A percentile compares a stretch with the other conserved stretches of the same genome.
Evolutionary conservation across 257 asterid species (phyloP).

Genomic region (Solanum neorickii): DNA sequence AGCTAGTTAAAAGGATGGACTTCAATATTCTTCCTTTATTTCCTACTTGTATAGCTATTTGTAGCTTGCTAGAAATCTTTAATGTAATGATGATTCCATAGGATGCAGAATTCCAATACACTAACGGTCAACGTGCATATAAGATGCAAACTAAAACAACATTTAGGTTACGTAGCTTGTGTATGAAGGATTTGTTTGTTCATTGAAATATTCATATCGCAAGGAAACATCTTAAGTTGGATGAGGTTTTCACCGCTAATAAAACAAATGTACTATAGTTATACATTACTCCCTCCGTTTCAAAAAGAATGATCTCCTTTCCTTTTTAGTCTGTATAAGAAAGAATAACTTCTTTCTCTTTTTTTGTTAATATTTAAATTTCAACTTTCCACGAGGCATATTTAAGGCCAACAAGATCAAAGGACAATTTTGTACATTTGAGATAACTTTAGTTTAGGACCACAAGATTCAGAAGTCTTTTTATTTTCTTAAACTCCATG

Average conservation of each 20-base stretch:
- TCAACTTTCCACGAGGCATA: too few relatives aligned
- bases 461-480: too few relatives aligned
- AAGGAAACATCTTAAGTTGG: background rate
- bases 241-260: background rate
- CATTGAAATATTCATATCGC: background rate
- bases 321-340: too few relatives aligned
- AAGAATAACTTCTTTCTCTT: too few relatives aligned
- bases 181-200: background rate
- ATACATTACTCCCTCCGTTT: too few relatives aligned
- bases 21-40: background rate
- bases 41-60: background rate
- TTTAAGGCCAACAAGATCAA: too few relatives aligned
- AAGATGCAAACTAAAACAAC: background rate
- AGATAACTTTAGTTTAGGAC: too few relatives aligned
- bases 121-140: background rate
- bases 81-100: background rate
- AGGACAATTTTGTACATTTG: too few relatives aligned
- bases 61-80: background rate
- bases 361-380: too few relatives aligned
- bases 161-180: background rate
- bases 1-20: background rate
- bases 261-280: background rate
- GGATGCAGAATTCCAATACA: background rate
- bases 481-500: too few relatives aligned
- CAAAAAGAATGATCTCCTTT: too few relatives aligned